phyloP scores from a whole-genome alignment of 2,329 filamentous ascomycete species.

The Fusarium secorum region DNA sequence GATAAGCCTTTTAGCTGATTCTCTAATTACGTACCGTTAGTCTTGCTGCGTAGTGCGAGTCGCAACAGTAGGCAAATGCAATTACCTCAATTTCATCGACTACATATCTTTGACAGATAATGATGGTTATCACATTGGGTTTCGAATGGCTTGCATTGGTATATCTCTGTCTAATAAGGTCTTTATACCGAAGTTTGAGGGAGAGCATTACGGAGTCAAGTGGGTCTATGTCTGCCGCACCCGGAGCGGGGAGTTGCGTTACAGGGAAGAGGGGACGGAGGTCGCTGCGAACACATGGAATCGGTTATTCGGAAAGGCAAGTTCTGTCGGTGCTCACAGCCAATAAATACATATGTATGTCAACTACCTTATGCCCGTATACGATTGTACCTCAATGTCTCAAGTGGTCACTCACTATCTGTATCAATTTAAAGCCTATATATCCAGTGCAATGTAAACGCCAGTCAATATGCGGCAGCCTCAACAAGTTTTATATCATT shows the following conservation, averaged over 20 bases:
- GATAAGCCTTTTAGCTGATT: neutral
- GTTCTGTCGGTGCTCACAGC: neutral
- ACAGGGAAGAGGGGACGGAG: neutral
- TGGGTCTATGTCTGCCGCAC: neutral
- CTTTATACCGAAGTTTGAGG: neutral
- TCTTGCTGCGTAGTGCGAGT: neutral
- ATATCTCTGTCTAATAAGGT: neutral
- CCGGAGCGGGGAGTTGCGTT: neutral
- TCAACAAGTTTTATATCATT: neutral
- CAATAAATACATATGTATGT: neutral
- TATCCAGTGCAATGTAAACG: neutral
- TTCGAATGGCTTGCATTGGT: neutral
- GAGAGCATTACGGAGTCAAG: neutral
- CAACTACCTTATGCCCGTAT: neutral
- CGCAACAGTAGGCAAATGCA: neutral
- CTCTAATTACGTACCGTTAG: neutral
- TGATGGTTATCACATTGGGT: neutral
- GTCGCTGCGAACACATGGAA: neutral
- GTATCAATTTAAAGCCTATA: neutral
- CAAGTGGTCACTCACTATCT: neutral
- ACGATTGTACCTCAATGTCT: too few relatives aligned
- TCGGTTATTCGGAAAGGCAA: neutral
- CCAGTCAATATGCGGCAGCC: neutral
- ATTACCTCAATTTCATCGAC: neutral
- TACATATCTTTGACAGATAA: neutral